Base-by-base conservation (phyloP, 2,329 filamentous ascomycete species). In the Helicocarpus griseus region DNA sequence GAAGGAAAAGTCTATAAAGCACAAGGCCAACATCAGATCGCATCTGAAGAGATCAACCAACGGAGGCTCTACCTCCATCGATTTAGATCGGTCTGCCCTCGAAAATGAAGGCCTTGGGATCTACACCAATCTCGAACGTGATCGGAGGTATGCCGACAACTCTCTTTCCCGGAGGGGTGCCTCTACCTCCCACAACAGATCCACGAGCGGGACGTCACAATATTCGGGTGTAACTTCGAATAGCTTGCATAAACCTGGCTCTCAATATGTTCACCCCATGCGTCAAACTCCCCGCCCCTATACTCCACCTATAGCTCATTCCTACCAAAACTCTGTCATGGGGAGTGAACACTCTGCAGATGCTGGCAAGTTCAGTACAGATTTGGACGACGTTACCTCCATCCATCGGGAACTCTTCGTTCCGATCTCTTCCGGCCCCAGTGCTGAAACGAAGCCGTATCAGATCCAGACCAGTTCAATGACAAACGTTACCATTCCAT, bases 61-160 rank as follows among this genome's bases (percentile, higher is more conserved):
- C 43, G 29, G 74, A 53, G 75, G 76, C 57, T 68, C 71, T 49
- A 67, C 69, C 43, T 72, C 73, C 19, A 71, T 81, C 50, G 78
- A 82, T 59, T 66, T 80, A 22, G 78, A 77, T 29, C 74, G 77
- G 29, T 74, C 78, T 3, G 73, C 73, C 5, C 71, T 73, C 13
- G 78, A 82, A 56, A 77, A 80, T 54, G 77, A 80, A 52, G 78
- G 77, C 8, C 63, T 82, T 48, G 78, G 77, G 17, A 80, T 81
- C 43, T 72, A 73, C 56, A 62, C 66, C 29, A 66, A 59, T 38
- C 54, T 63, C 21, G 63, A 67, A 28, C 59, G 58, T 8, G 64
- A 67, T 41, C 57, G 57, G 19, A 54, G 56, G 50, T 59, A 57
- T 46, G 61, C 57, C 46, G 76, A 78, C 29, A 62, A 63, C 38